Evolutionary conservation across 2,329 filamentous ascomycete species (phyloP).

Genomic region (Elsinoe necatrix): DNA sequence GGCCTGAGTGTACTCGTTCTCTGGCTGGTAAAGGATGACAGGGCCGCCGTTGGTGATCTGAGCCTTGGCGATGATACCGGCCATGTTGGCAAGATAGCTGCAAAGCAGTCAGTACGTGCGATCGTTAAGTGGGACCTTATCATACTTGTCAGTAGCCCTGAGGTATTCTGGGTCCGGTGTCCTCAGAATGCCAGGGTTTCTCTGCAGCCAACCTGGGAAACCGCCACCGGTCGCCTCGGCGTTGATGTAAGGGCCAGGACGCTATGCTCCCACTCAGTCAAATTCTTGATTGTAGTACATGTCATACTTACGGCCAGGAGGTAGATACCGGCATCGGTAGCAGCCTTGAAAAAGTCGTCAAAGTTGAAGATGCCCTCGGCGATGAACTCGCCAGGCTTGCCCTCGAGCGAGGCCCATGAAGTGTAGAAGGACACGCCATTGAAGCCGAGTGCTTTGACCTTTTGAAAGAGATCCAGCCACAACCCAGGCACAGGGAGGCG

Average conservation of each 20-base stretch:
- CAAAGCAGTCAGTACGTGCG: slow-evolving; percentile 19
- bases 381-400: slow-evolving; percentile 59
- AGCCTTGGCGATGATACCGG: slow-evolving; percentile 58
- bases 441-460: slow-evolving; percentile 72
- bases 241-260: slow-evolving; percentile 67
- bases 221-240: slow-evolving; percentile 69
- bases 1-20: slow-evolving; percentile 66
- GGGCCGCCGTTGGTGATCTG: slow-evolving; percentile 80
- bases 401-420: slow-evolving; percentile 71
- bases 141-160: slow-evolving; percentile 56
- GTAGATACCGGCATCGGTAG: slow-evolving; percentile 64
- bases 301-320: slow-evolving; percentile 48
- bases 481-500: slow-evolving; percentile 53
- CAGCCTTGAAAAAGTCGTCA: slow-evolving; percentile 68
- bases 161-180: slow-evolving; percentile 56
- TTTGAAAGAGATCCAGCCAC: slow-evolving; percentile 69
- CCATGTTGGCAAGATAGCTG: slow-evolving; percentile 52
- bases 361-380: slow-evolving; percentile 65
- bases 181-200: slow-evolving; percentile 56
- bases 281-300: too few species aligned
- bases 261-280: slow-evolving; percentile 17
- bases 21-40: slow-evolving; percentile 68
- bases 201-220: slow-evolving; percentile 71
- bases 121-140: too few species aligned
- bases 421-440: slow-evolving; percentile 72